Conservation (phyloP, 495 filamentous ascomycete species). For the Clavariopsis aquatica region DNA sequence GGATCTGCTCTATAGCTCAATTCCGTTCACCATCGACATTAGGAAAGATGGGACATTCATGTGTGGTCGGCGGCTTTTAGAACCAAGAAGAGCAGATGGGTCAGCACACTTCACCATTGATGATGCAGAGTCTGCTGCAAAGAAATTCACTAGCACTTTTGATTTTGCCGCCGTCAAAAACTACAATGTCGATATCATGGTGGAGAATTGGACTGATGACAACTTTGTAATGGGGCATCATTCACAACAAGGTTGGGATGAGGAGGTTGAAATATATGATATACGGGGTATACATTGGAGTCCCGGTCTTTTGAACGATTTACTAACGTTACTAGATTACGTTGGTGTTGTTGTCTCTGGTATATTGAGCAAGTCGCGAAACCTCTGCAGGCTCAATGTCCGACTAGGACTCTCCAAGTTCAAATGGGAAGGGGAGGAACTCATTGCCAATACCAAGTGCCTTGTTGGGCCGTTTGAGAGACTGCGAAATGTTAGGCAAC, state of each 20-base stretch:
- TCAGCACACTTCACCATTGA: constrained; percentile 11
- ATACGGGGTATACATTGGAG: constrained; percentile 22
- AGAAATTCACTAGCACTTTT: constrained; percentile 27
- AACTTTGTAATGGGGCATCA: not conserved
- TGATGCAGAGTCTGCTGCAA: constrained; percentile 1
- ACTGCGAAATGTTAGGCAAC: constrained; percentile 32
- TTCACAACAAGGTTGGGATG: constrained; percentile 21
- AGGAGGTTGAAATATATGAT: constrained; percentile 40
- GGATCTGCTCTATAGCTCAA: constrained; percentile 30
- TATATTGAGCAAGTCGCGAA: constrained; percentile 26
- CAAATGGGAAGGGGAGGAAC: constrained; percentile 24
- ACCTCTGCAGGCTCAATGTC: constrained; percentile 31
- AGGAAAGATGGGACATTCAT: constrained; percentile 36
- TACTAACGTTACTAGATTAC: constrained; percentile 27
- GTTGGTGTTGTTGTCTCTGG: constrained; percentile 27
- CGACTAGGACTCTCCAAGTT: constrained; percentile 27
- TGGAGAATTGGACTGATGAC: constrained; percentile 24
- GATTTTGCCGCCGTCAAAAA: constrained; percentile 33
- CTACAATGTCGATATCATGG: constrained; percentile 34
- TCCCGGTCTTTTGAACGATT: not conserved
- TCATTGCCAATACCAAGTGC: constrained; percentile 20
- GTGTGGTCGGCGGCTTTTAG: constrained; percentile 31
- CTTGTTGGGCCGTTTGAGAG: constrained; percentile 34
- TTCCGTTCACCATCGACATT: constrained; percentile 33
- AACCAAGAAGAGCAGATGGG: constrained; percentile 28